Percentiles rank a stretch among this genome's conserved stretches.
Conservation (phyloP, 352 stramenopile species). For the Pythium oligandrum region DNA sequence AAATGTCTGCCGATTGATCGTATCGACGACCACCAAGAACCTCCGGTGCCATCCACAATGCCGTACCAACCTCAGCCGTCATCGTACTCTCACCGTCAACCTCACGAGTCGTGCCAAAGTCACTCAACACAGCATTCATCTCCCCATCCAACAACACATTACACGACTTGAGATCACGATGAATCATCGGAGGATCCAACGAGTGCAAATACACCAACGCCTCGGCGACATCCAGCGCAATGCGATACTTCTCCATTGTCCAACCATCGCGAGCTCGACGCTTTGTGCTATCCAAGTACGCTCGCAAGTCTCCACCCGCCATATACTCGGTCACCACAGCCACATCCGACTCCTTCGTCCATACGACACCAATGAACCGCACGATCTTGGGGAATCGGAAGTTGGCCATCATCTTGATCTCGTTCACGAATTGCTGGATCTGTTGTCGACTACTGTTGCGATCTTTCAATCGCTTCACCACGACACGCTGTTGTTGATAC, state of each 20-base stretch:
- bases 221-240: conserved; percentile 46
- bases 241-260: conserved; percentile 32
- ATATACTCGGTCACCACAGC: conserved; percentile 75
- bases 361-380: conserved; percentile 49
- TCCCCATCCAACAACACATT: conserved; percentile 77
- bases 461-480: not conserved
- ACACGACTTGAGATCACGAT: conserved; percentile 85
- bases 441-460: conserved; percentile 7
- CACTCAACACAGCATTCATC: conserved; percentile 17
- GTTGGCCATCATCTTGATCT: conserved; percentile 67
- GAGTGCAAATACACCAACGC: conserved; percentile 82
- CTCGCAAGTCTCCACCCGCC: conserved; percentile 58
- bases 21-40: conserved; percentile 60
- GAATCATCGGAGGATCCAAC: conserved; percentile 64
- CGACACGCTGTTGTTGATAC: not conserved
- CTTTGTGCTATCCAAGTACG: conserved; percentile 35
- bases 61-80: conserved; percentile 42
- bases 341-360: conserved; percentile 58
- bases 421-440: conserved; percentile 72
- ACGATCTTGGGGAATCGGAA: conserved; percentile 69
- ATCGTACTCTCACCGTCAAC: conserved; percentile 43
- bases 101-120: conserved; percentile 51
- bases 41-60: conserved; percentile 64
- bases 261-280: conserved; percentile 10
- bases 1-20: conserved; percentile 73